Evolutionary conservation across 495 filamentous ascomycete species (phyloP), one percentile per base, ranked within the genome.

Genomic region (Penicillium robsamsonii): DNA sequence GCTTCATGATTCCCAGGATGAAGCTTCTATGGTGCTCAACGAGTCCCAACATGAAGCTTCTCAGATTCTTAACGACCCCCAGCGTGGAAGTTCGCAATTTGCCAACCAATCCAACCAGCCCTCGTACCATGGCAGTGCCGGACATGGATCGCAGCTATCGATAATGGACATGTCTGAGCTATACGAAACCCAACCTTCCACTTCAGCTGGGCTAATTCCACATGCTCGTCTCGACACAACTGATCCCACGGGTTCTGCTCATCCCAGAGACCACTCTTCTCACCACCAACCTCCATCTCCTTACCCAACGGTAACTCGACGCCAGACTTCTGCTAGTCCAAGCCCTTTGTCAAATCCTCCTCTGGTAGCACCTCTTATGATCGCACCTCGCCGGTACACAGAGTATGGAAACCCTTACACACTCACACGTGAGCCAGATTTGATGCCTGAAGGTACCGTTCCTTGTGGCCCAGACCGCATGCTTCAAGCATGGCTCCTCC

Each of bases 401-500:
- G 35, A 38, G n/a, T 7, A 17, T 7, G 35, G 25, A 1, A 30
- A 47, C 17, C 45, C 45, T 4, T 31, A 30, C 27, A 31, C 1
- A 10, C 17, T 18, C 11, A 9, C 46, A 42, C 20, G 11, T 2
- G 13, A 15, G 10, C n/a, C 29, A 9, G 15, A 8, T 22, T 15
- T 8, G 3, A 5, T 42, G n/a, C 18, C 48, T 12, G 27, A 25
- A 27, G 29, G 4, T 11, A 6, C 27, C n/a, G 13, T 27, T 9
- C 12, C n/a, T 5, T 49, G 55, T 29, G 13, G 3, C 10, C 13
- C 50, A 15, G 48, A 35, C 1, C 22, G 60, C n/a, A 43, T 41
- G 6, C 53, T 74, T 9, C 68, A 73, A 43, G 57, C 49, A 10
- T 70, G 65, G 38, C 61, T 75, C n/a, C 51, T 74, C 24, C 63